Evolutionary conservation across 495 filamentous ascomycete species (phyloP).

Genomic region (Sporormia fimetaria): DNA sequence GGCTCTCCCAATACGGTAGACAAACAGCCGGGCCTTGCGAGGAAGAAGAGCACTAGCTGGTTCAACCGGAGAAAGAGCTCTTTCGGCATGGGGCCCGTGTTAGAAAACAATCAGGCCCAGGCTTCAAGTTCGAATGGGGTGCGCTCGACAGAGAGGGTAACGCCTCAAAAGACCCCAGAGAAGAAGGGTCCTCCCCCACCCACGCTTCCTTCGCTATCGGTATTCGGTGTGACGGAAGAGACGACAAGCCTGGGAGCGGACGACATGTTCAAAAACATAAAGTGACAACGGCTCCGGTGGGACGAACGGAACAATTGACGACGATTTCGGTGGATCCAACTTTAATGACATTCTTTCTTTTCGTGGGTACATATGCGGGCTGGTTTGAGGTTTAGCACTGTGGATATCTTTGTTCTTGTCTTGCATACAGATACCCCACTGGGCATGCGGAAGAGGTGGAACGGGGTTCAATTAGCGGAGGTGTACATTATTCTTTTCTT

Average conservation of each 20-base stretch:
- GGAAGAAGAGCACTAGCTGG: constrained; percentile 27
- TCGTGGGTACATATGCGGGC: constrained; percentile 2
- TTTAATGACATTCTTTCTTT: constrained; percentile 18
- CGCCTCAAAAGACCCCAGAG: constrained; percentile 14
- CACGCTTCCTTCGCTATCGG: constrained; percentile 27
- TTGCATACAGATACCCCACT: too few species aligned
- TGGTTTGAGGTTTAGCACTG: constrained; percentile 9
- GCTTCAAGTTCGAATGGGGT: constrained; percentile 8
- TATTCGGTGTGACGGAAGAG: constrained; percentile 21
- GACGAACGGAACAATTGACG: constrained; percentile 6
- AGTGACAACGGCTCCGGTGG: constrained; percentile 6
- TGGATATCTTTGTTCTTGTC: too few species aligned
- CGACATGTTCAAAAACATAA: constrained; percentile 31
- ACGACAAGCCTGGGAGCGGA: constrained; percentile 24
- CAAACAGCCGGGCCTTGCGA: constrained; percentile 11
- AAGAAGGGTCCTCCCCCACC: constrained; percentile 28
- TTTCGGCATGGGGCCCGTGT: constrained; percentile 18
- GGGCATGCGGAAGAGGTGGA: too few species aligned
- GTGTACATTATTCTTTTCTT: too few species aligned
- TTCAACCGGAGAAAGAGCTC: constrained; percentile 31
- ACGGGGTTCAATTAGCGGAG: too few species aligned
- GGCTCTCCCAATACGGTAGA: constrained; percentile 19
- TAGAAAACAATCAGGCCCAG: constrained; percentile 17
- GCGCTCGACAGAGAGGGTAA: constrained; percentile 12
- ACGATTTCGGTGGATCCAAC: constrained; percentile 10